Evolutionary conservation across 352 stramenopile species (phyloP), one percentile per base, ranked within the genome.

Genomic region (Phytophthora pini): DNA sequence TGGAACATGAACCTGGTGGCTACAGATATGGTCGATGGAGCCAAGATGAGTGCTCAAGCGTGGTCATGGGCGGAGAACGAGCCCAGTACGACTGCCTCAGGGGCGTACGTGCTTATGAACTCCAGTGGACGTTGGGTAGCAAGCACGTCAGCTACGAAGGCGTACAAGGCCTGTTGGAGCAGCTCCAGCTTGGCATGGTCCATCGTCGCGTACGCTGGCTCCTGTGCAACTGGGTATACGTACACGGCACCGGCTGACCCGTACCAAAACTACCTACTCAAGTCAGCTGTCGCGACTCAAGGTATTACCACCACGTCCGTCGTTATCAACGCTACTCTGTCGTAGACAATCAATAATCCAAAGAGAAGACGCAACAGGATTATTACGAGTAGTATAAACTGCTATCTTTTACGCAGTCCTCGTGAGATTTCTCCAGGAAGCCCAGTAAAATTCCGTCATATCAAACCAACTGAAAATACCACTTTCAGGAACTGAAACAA

Each of bases 1-100:
- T 85, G 74, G 77, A 82, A 87, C 57, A 44, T 83, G 38, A 83
- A 88, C 44, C 62, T 90, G 11, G 68, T 90, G 9, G 73, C 78
- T 15, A 60, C 77, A 1, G 72, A 84, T 36, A 64, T 60, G 27
- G 47, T 86, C 2, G 79, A 87, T 31, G 65, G 70, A 29, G 68
- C 79, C 5, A 83, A 86, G 50, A 79, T 87, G 65, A 56, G 60
- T 26, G 71, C 70, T 4, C 73, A 81, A 53, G 66, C 73, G 2
- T 89, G 80, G 80, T 77, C 68, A 2, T 89, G 79, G 74, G 73
- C 68, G 0, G 72, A 79, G 43, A 77, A 77, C 24, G 75, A 89
- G 31, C 80, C 80, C 0, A 67, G 48, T 29, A 70, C 57, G 5
- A 76, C 67, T 1, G 17, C 39, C 3, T 62, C 54, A 5, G 68